Conservation (phyloP, 306 rosid species). For the Trichosanthes truncata region DNA sequence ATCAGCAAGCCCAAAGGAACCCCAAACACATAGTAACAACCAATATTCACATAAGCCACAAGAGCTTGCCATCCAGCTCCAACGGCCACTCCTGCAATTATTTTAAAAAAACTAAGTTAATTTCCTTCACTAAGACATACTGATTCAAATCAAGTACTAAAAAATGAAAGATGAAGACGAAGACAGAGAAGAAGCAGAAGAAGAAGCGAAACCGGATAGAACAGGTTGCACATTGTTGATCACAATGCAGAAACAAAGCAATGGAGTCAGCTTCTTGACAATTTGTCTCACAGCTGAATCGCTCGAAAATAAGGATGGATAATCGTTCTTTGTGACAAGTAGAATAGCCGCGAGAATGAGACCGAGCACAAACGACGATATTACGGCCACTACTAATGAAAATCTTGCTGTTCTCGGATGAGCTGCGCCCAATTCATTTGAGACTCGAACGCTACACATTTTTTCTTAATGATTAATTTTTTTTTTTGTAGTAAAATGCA, state of each 20-base stretch:
- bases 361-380: slow-evolving; percentile 30
- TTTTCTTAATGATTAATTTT: background rate
- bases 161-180: background rate
- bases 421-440: slow-evolving; percentile 80
- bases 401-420: slow-evolving; percentile 84
- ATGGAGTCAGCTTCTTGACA: slow-evolving; percentile 52
- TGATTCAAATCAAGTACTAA: background rate
- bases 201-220: slow-evolving; percentile 39
- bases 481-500: background rate
- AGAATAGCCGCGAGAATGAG: slow-evolving; percentile 28
- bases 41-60: slow-evolving; percentile 66
- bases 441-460: slow-evolving; percentile 65
- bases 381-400: slow-evolving; percentile 59
- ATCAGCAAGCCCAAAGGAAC: slow-evolving; percentile 58
- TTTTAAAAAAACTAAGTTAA: background rate
- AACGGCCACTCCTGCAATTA: slow-evolving; percentile 54
- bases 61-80: slow-evolving; percentile 86
- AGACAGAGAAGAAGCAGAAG: no score
- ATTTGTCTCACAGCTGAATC: slow-evolving; percentile 32
- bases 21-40: slow-evolving; percentile 64
- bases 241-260: slow-evolving; percentile 55
- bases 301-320: slow-evolving; percentile 48
- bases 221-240: slow-evolving; percentile 79
- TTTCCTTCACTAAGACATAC: background rate
- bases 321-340: slow-evolving; percentile 20